phyloP scores from a whole-genome alignment of 2,329 filamentous ascomycete species.

The Clarireedia monteithiana region DNA sequence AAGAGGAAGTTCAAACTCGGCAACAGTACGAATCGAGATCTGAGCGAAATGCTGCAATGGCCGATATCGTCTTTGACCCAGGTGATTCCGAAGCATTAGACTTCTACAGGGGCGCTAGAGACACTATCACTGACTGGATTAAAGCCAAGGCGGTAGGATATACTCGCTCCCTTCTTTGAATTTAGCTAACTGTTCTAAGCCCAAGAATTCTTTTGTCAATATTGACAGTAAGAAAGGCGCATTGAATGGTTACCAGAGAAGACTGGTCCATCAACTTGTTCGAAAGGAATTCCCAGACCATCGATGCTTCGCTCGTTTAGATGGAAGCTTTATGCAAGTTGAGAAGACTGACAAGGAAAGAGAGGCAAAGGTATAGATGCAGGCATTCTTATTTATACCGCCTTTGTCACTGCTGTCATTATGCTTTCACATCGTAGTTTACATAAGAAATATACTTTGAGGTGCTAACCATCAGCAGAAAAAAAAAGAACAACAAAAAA shows the following conservation, averaged over 20 bases:
- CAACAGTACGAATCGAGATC: slow-evolving; percentile 27
- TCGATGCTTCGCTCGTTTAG: slow-evolving; percentile 18
- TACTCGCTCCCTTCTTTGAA: not conserved
- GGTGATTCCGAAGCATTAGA: slow-evolving; percentile 18
- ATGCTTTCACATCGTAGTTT: not conserved
- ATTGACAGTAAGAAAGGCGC: slow-evolving; percentile 33
- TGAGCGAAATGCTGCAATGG: slow-evolving; percentile 21
- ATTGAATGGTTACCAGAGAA: slow-evolving; percentile 53
- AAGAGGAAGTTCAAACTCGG: slow-evolving; percentile 44
- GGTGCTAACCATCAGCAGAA: not conserved
- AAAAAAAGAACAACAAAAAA: slow-evolving; percentile 1
- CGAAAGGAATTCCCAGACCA: slow-evolving; percentile 46
- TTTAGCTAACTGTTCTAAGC: slow-evolving; percentile 9
- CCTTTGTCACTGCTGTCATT: too few species aligned
- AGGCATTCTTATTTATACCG: not conserved
- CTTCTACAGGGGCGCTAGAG: slow-evolving; percentile 21
- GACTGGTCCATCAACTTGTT: slow-evolving; percentile 59
- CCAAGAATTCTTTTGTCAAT: slow-evolving; percentile 35
- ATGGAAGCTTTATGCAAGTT: slow-evolving; percentile 28
- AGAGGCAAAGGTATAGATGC: slow-evolving; percentile 21
- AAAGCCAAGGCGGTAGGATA: slow-evolving; percentile 17
- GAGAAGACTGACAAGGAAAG: slow-evolving; percentile 18
- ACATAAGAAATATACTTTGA: not conserved
- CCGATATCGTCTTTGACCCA: slow-evolving; percentile 20
- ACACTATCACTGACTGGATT: slow-evolving; percentile 22